Base-by-base conservation (phyloP, 176 grass and related monocot species). In the Hyparrhenia diplandra region DNA sequence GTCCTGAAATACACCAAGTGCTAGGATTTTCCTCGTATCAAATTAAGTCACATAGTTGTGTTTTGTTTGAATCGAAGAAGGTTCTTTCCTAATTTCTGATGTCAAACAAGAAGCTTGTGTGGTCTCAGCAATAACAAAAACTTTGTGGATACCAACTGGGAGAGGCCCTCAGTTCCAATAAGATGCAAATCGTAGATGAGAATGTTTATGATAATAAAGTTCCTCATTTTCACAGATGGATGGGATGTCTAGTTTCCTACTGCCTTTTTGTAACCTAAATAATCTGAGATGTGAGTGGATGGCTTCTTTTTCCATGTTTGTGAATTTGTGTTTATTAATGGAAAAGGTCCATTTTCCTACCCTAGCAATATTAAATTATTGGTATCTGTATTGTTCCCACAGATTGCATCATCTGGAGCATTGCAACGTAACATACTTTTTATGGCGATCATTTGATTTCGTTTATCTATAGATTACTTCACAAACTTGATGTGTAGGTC, bases 11-110 rank as follows among this genome's bases (percentile, higher is more conserved):
- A 57, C 72, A 82, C 6, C 78, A 93, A 73, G 46, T 61, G 77
- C 46, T 65, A 72, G 92, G 88, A 73, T 77, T 76, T 57, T 91
- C 86, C 28, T 76, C 84, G n/a, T 93, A 98, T 87, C 78, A 95
- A 84, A 31, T 98, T 34, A 84, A 93, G 65, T 75, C 88, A 4
- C 90, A 93, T 61, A 95, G 88, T 42, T 95, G 96, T 83, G 88
- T 86, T 63, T 84, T 98, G 67, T 95, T 98, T 85, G 96, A 98
- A 90, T 84, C 86, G 6, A 89, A 91, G 82, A 80, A 35, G 62
- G 75, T 36, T 81, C 32, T 83, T 76, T 34, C 86, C 23, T 79
- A 84, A 79, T 67, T 45, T 61, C 13, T 24, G n/a, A 29, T 72
- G 5, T 66, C 5, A 66, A 64, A 64, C 18, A 59, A 47, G 72